Evolutionary conservation across 306 rosid genomes (phyloP).

Genomic region (Cyclanthera cordifolia): DNA sequence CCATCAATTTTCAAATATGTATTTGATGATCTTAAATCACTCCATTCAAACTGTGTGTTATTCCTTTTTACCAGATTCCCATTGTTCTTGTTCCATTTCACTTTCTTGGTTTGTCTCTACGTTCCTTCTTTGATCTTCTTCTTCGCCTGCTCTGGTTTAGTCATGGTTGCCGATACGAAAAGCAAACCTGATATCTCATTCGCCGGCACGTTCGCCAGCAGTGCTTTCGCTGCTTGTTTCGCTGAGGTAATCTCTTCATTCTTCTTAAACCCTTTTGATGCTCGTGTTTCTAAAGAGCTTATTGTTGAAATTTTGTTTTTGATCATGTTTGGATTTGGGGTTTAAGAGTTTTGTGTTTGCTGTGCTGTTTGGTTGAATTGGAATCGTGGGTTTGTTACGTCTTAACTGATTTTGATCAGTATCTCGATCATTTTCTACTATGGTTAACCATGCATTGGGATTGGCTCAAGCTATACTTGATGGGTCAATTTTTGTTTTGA

Average conservation of each 20-base stretch:
- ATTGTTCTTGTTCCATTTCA: not conserved
- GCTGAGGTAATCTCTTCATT: constrained; percentile 36
- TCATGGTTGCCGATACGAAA: constrained; percentile 44
- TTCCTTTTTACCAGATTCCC: constrained; percentile 10
- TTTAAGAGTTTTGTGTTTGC: no score
- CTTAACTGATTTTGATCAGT: not conserved
- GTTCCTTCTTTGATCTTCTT: not conserved
- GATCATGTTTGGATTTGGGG: not conserved
- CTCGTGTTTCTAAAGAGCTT: not conserved
- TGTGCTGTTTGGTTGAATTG: not conserved
- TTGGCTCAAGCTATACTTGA: not conserved
- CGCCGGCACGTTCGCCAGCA: constrained; percentile 43
- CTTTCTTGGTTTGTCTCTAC: not conserved
- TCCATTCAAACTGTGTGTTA: no score
- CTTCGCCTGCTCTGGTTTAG: not conserved
- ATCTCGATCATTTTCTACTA: not conserved
- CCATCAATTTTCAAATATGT: no score
- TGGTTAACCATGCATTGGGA: not conserved
- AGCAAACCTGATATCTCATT: constrained; percentile 51
- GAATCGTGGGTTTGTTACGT: not conserved
- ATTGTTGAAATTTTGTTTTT: not conserved
- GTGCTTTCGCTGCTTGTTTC: constrained; percentile 60
- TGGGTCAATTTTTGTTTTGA: not conserved
- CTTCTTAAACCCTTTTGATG: not conserved
- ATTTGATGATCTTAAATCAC: no score